A percentile compares a stretch with the other conserved stretches of the same genome.
Conservation (phyloP, 2,329 filamentous ascomycete species). For the Plenodomus lindquistii region DNA sequence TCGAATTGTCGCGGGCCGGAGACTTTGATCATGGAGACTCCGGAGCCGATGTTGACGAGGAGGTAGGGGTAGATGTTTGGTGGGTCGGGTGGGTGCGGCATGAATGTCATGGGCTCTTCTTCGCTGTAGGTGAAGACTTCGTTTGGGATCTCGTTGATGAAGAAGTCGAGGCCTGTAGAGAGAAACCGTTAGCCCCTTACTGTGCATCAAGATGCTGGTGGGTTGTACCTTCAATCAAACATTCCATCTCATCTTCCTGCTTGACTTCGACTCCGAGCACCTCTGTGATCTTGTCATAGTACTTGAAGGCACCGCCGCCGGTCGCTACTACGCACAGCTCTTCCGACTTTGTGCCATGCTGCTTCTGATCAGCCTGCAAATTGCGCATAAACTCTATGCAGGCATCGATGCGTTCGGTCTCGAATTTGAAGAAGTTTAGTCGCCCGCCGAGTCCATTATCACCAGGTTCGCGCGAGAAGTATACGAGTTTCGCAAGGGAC, state of each 20-base stretch:
- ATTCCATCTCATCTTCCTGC: conserved; percentile 98
- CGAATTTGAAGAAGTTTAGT: conserved; percentile 93
- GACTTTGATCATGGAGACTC: conserved; percentile 96
- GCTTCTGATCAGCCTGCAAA: conserved; percentile 79
- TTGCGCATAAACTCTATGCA: conserved; percentile 91
- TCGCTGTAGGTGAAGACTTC: conserved; percentile 97
- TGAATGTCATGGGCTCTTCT: conserved; percentile 83
- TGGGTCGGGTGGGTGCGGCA: conserved; percentile 68
- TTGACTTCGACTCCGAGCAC: conserved; percentile 84
- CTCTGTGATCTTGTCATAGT: conserved; percentile 86
- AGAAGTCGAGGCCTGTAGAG: conserved; percentile 83
- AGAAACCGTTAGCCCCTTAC: conserved; percentile 3
- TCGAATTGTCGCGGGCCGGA: conserved; percentile 84
- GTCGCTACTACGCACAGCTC: conserved; percentile 94
- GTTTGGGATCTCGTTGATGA: conserved; percentile 95
- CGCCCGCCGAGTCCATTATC: conserved; percentile 81
- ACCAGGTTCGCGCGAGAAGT: conserved; percentile 87
- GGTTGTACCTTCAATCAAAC: conserved; percentile 82
- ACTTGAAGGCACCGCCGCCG: conserved; percentile 94
- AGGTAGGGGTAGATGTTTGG: conserved; percentile 85
- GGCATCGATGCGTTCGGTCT: conserved; percentile 91
- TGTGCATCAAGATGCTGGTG: neutral
- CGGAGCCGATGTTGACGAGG: conserved; percentile 96
- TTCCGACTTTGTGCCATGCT: conserved; percentile 70
- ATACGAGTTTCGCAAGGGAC: conserved; percentile 93